A percentile compares a stretch with the other conserved stretches of the same genome.
These are phyloP conservation scores for Tulasnella sp. DNA, from an alignment of 768 basidiomycete genomes.

Conservation along the genomic window DNA sequence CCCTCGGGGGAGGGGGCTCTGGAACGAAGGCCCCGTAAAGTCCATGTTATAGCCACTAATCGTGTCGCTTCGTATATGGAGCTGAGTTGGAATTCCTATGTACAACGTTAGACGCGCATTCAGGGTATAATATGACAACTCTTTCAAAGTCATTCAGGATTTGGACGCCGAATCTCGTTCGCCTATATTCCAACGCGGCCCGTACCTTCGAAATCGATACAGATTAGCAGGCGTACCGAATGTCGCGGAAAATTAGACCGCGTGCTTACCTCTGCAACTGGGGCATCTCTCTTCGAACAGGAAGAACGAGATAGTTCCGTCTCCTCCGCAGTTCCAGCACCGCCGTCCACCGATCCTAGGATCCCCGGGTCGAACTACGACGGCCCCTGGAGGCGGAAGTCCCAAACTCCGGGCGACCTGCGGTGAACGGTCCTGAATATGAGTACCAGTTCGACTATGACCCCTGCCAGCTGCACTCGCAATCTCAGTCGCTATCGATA, in stretches of 20 bases:
- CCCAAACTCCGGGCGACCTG: not conserved
- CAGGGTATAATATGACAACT: not conserved
- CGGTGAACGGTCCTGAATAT: not conserved
- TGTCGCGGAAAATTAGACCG: not conserved
- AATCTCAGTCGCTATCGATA: constrained; percentile 29
- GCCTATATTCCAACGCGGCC: constrained; percentile 8
- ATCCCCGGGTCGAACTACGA: constrained; percentile 61
- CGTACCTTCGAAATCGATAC: not conserved
- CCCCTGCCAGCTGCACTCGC: not conserved
- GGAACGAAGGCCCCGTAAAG: not conserved
- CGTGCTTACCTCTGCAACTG: constrained; percentile 51
- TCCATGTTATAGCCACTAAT: not conserved
- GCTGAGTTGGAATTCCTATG: not conserved
- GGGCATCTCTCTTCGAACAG: constrained; percentile 57
- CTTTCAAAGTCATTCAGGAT: not conserved
- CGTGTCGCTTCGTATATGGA: not conserved
- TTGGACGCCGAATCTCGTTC: not conserved
- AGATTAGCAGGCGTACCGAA: not conserved
- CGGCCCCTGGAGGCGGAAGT: constrained; percentile 43
- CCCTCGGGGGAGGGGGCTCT: constrained; percentile 30
- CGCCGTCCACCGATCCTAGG: constrained; percentile 61
- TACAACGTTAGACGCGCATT: not conserved
- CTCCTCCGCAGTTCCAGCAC: constrained; percentile 65
- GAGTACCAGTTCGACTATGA: not conserved
- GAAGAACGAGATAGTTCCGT: constrained; percentile 51